Conservation (phyloP, 2,329 filamentous ascomycete genomes). For the Fusarium clavum region DNA sequence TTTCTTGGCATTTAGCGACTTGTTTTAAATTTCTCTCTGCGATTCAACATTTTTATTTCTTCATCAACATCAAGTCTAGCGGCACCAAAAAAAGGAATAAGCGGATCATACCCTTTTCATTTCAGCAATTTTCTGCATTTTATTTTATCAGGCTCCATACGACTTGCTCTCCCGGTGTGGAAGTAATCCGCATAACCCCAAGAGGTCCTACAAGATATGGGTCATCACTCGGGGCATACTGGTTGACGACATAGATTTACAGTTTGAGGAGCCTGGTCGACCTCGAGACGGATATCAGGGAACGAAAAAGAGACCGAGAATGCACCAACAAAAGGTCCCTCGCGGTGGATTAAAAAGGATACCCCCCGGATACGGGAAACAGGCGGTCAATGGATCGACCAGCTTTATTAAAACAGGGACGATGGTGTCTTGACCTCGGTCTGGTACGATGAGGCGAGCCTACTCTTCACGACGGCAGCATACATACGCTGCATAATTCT, state of each 20-base stretch:
- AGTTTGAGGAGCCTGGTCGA: conserved; percentile 44
- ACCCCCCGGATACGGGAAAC: conserved; percentile 40
- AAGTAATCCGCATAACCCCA: conserved; percentile 28
- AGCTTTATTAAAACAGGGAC: conserved; percentile 38
- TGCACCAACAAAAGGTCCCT: conserved; percentile 48
- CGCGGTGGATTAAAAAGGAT: conserved; percentile 44
- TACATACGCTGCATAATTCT: conserved; percentile 48
- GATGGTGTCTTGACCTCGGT: conserved; percentile 45
- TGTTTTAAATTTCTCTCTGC: conserved; percentile 50
- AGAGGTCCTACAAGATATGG: conserved; percentile 30
- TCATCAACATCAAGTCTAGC: conserved; percentile 54
- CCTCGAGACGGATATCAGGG: conserved; percentile 44
- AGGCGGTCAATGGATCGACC: conserved; percentile 28
- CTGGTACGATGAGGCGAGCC: conserved; percentile 47
- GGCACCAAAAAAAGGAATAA: conserved; percentile 56
- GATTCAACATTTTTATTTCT: conserved; percentile 40
- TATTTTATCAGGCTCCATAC: conserved; percentile 37
- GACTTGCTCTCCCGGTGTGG: conserved; percentile 39
- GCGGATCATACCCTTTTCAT: conserved; percentile 54
- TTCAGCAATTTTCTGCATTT: conserved; percentile 45
- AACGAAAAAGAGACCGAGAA: conserved; percentile 49
- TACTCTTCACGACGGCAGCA: conserved; percentile 46
- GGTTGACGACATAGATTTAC: conserved; percentile 46
- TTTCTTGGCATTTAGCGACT: conserved; percentile 62
- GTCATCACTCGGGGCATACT: conserved; percentile 42